Evolutionary conservation across 2,329 filamentous ascomycete species (phyloP), one percentile per base, ranked within the genome.

Genomic region (Orbilia blumenaviensis): DNA sequence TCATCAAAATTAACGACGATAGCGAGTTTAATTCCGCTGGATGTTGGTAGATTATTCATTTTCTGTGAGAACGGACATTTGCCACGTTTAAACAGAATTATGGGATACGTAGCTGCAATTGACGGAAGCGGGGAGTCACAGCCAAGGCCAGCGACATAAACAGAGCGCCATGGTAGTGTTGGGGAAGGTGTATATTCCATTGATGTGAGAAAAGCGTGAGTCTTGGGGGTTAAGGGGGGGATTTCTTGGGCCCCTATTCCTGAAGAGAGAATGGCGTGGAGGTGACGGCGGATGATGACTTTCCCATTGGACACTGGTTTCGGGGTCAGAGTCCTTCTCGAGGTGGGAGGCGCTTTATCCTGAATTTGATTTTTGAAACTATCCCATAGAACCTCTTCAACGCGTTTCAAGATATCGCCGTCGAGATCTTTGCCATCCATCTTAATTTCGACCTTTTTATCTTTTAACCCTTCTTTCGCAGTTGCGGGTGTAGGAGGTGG

Each of bases 21-120:
- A 9, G 72, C 72, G 9, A 76, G 64, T 18, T 76, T 76, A 14
- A 76, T 52, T 2, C 64, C 58, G 27, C 38, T 69, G 2, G 72
- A 76, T 7, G 72, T 76, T 9, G 72, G 72, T 10, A 76, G 60
- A 25, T 76, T 68, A 23, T 54, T 76, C 58, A 76, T 64, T 42
- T 76, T 76, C 23, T 68, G 56, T 6, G 72, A 68, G 56, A 76
- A 76, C 1, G 72, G 66, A 41, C 72, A 76, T 50, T 64, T 64
- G 1, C 72, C 72, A n/a, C 72, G 46, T 61, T 76, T 76, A 29
- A 76, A 61, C 3, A 76, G 58, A n/a, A 76, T 76, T n/a, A 76
- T 56, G 16, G 56, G 56, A 29, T 68, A 69, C 25, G 63, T 63
- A 6, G 66, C 66, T 18, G 72, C 72, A 12, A 68, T 69, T 1